These are phyloP conservation scores for Debaryomyces udenii DNA, from an alignment of 1,139 yeast species.

Conservation along the genomic window DNA sequence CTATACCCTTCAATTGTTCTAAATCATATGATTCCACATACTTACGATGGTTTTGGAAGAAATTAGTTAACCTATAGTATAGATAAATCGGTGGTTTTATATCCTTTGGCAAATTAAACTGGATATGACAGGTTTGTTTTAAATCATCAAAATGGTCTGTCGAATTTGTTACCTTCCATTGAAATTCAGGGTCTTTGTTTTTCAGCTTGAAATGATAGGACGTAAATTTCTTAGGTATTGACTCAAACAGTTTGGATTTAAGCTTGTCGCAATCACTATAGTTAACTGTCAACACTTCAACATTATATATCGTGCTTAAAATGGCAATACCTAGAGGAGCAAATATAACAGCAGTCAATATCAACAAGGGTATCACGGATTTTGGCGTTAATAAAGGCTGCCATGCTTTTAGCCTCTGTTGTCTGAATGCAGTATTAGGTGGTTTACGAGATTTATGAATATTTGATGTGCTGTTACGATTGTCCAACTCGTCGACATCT, in stretches of 20 bases:
- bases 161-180: slow-evolving; percentile 53
- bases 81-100: slow-evolving; percentile 63
- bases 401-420: slow-evolving; percentile 76
- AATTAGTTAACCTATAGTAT: slow-evolving; percentile 72
- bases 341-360: slow-evolving; percentile 64
- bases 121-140: slow-evolving; percentile 51
- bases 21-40: slow-evolving; percentile 73
- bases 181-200: slow-evolving; percentile 45
- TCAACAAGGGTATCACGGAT: slow-evolving; percentile 69
- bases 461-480: slow-evolving; percentile 28
- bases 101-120: slow-evolving; percentile 61
- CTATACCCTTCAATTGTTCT: slow-evolving; percentile 64
- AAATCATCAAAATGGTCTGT: slow-evolving; percentile 40
- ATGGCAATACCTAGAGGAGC: slow-evolving; percentile 77
- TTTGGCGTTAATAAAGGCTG: slow-evolving; percentile 80
- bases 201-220: slow-evolving; percentile 56
- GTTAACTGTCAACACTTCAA: slow-evolving; percentile 59
- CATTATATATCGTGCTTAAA: slow-evolving; percentile 58
- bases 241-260: slow-evolving; percentile 39
- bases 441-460: slow-evolving; percentile 62
- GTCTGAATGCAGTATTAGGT: slow-evolving; percentile 80
- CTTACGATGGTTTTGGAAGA: slow-evolving; percentile 77
- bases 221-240: slow-evolving; percentile 56
- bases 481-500: slow-evolving; percentile 28
- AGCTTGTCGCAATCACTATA: slow-evolving; percentile 57